Evolutionary conservation across 108 stramenopile genomes (phyloP).

Genomic region (Cyclotella sp.): DNA sequence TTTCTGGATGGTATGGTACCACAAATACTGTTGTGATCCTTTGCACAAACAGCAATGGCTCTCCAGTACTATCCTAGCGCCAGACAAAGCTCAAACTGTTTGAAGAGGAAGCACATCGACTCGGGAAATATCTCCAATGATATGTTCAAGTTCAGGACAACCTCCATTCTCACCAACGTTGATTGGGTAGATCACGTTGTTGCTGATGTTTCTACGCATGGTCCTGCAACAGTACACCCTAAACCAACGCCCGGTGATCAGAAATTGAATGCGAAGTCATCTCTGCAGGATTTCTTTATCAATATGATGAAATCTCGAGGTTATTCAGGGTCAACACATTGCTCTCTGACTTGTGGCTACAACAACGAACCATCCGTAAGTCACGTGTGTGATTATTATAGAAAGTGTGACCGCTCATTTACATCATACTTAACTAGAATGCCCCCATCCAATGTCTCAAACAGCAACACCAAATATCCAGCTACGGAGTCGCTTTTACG

Average conservation of each 20-base stretch:
- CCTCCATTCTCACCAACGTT: background rate
- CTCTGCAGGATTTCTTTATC: slow-evolving; percentile 74
- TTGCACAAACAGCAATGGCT: no score
- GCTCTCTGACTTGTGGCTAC: slow-evolving; percentile 67
- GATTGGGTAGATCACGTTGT: slow-evolving; percentile 15
- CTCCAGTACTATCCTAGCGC: no score
- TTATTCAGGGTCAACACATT: slow-evolving; percentile 65
- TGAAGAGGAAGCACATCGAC: background rate
- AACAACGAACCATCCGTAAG: slow-evolving; percentile 69
- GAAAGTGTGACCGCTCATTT: no score
- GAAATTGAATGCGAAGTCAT: slow-evolving; percentile 11
- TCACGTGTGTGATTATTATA: background rate
- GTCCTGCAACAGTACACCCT: background rate
- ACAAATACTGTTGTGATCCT: no score
- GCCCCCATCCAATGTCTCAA: no score
- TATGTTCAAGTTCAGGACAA: background rate
- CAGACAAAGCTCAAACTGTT: no score
- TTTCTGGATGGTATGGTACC: no score
- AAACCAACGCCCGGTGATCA: background rate
- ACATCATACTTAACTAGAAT: no score
- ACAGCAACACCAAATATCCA: slow-evolving; percentile 71
- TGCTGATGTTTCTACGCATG: slow-evolving; percentile 1
- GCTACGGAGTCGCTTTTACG: slow-evolving; percentile 82
- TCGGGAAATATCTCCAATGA: background rate
- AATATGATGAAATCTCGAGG: slow-evolving; percentile 64